Evolutionary conservation across 352 stramenopile species (phyloP), one percentile per base, ranked within the genome.

Genomic region (Globisporangium middletonii): DNA sequence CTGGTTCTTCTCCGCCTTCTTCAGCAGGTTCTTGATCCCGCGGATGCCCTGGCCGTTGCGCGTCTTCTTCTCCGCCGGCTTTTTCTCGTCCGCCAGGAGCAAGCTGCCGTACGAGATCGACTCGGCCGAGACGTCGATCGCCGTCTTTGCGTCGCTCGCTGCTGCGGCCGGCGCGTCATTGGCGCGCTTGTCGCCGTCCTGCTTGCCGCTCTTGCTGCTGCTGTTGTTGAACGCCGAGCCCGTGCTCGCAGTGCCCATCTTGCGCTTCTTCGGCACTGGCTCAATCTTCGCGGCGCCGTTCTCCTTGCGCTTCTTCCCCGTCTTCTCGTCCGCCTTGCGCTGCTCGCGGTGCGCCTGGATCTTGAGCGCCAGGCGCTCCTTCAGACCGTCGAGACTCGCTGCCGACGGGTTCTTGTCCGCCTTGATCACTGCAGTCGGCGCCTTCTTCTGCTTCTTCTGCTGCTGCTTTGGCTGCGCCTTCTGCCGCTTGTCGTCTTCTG

Each of bases 61-160:
- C 4, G 79, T 92, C 71, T 86, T 86, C n/a, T 71, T 71, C 49
- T 75, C 63, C 55, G 74, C 71, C 30, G 78, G 70, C 16, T 68
- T 69, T 46, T 75, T 66, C 35, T 92, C 79, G 26, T 86, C 69
- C 19, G 56, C 70, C 18, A 92, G 64, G 52, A 89, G 57, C 57
- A 92, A 57, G 53, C 76, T 89, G n/a, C 82, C 82, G 58, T 92
- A 92, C 45, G 82, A 92, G 55, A 92, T 88, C 19, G 72, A 74
- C 2, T 66, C 57, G 6, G 51, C 67, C 41, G 63, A 62, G 18
- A 71, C 55, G 12, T 73, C 67, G 11, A 59, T 53, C 35, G 57
- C 15, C 11, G 53, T 3, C 35, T 73, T 63, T 15, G 49, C n/a
- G 59, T 26, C 26, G n/a, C 15, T 45, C 13, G 12, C 30, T 33